Evolutionary conservation across 176 grass and related monocot genomes (phyloP), one percentile per base, ranked within the genome.

Genomic region (Eleusine indica): DNA sequence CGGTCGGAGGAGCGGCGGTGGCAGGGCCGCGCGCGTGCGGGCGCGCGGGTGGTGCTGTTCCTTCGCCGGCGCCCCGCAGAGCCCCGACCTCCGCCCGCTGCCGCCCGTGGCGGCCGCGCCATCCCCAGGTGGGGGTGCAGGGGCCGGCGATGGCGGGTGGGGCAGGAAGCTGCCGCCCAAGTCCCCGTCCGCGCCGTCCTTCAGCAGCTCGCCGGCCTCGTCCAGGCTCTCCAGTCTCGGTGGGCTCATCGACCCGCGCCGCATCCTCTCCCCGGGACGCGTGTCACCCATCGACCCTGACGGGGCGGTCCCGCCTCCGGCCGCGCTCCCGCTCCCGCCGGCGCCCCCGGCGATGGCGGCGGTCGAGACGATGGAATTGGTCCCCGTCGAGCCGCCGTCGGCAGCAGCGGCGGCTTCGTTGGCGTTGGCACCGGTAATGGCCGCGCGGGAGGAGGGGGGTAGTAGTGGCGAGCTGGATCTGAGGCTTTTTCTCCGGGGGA

Each of bases 211-310:
- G 62, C 91, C 91, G 37, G 66, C 84, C 6, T 84, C 91, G n/a
- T 86, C 77, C 5, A 86, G 66, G 60, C 86, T 87, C 0, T 78
- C 80, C 5, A 87, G 88, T 0, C 88, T 90, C 35, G 84, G 90
- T 25, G 84, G 83, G 0, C 83, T 92, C 73, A 92, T 92, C 75
- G 90, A 86, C 37, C 90, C 87, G 22, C 94, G 94, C 41, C 91
- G 94, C 6, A 96, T 96, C 67, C 88, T 93, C 30, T 93, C 94
- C 9, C 94, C 94, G 0, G 94, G 91, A 0, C 76, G 94, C 65
- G 94, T 96, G 17, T 96, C 94, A 0, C 94, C 94, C 12, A 96
- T 96, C 56, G 91, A 96, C 32, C 90, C 86, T 30, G 93, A 96
- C n/a, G 74, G 67, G 18, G 71, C 17, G 9, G 82, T 66, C 68